A percentile compares a stretch with the other conserved stretches of the same genome.
Evolutionary conservation across 805 yeast genomes (phyloP).

Genomic region (Limtongia smithiae): DNA sequence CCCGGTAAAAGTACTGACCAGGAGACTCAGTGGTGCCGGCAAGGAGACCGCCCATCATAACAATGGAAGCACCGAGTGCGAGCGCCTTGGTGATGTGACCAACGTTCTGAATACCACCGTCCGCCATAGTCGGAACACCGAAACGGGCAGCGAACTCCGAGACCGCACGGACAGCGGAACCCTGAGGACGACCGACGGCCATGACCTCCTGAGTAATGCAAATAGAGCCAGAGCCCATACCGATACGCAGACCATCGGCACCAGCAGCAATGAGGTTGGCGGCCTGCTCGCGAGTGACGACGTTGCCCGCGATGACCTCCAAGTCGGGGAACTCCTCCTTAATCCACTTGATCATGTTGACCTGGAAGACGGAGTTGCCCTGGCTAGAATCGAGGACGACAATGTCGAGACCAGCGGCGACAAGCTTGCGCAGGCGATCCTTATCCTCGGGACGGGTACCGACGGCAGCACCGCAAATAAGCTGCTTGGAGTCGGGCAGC

Average conservation of each 20-base stretch:
- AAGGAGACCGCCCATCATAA: constrained; percentile 99
- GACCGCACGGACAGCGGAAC: constrained; percentile 95
- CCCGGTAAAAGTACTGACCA: constrained; percentile 96
- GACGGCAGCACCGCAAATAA: constrained; percentile 97
- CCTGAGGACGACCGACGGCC: constrained; percentile 99
- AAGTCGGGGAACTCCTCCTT: constrained; percentile 73
- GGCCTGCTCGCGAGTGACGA: constrained; percentile 98
- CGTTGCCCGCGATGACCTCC: constrained; percentile 95
- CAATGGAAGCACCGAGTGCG: constrained; percentile 93
- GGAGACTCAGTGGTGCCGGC: constrained; percentile 99
- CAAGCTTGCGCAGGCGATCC: constrained; percentile 77
- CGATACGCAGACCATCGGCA: constrained; percentile 96
- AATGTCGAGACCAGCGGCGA: constrained; percentile 94
- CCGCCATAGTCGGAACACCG: constrained; percentile 98
- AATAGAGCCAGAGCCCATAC: constrained; percentile 99
- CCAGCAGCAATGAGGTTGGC: constrained; percentile 92
- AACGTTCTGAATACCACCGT: constrained; percentile 98
- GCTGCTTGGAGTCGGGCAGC: constrained; percentile 87
- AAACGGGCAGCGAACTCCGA: constrained; percentile 89
- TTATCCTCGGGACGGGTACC: constrained; percentile 91
- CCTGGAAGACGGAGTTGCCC: constrained; percentile 94
- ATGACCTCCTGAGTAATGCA: constrained; percentile 99
- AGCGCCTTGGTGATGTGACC: constrained; percentile 97
- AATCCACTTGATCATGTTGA: constrained; percentile 89
- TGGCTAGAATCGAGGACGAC: constrained; percentile 94